phyloP scores from a whole-genome alignment of 1,284 basidiomycete species.

The Tranzscheliella williamsii region DNA sequence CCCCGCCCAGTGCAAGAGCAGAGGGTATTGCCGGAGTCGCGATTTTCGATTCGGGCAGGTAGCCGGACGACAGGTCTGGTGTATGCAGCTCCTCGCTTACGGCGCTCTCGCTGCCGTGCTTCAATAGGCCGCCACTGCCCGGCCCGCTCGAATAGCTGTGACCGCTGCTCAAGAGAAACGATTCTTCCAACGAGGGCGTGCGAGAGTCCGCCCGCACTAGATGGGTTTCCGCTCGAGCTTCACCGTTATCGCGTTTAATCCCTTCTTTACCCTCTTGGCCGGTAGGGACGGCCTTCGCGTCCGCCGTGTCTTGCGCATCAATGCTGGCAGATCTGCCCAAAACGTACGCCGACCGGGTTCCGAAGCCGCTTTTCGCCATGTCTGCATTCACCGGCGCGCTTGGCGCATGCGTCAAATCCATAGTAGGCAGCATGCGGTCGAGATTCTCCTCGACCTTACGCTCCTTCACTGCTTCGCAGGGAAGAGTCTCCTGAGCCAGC shows the following conservation, averaged over 20 bases:
- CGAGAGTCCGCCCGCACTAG: conserved; percentile 22
- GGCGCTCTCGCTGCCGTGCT: conserved; percentile 37
- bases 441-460: no score
- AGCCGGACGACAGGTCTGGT: conserved; percentile 20
- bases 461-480: no score
- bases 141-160: conserved; percentile 17
- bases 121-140: conserved; percentile 24
- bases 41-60: conserved; percentile 3
- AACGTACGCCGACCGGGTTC: conserved; percentile 25
- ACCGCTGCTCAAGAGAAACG: conserved; percentile 23
- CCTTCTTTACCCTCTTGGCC: not conserved
- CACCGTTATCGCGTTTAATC: not conserved
- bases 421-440: no score
- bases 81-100: conserved; percentile 37
- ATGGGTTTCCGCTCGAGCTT: not conserved
- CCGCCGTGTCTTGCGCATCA: no score
- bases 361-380: conserved; percentile 37
- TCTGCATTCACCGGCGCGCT: conserved; percentile 20
- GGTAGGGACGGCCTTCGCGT: no score
- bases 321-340: no score
- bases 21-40: not conserved
- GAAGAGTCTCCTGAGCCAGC: no score
- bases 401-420: conserved; percentile 19
- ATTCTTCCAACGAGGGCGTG: conserved; percentile 34
- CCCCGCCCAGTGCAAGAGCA: no score